Evolutionary conservation across 2,329 filamentous ascomycete genomes (phyloP).

Genomic region (Aspergillus uvarum): DNA sequence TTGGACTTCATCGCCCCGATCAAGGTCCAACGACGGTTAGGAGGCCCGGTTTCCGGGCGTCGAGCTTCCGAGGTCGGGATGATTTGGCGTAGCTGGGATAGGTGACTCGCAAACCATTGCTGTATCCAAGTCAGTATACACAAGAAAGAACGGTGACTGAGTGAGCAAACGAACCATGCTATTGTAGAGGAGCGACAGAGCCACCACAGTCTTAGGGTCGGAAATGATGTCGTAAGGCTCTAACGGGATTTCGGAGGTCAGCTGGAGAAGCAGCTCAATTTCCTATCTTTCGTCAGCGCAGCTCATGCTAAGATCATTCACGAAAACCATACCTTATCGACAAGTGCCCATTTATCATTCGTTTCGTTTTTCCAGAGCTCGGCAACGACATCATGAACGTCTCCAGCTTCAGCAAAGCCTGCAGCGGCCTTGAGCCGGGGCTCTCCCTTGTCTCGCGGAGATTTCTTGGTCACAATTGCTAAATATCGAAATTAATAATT

Average conservation of each 20-base stretch:
- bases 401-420: slow-evolving; percentile 64
- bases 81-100: slow-evolving; percentile 77
- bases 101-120: slow-evolving; percentile 88
- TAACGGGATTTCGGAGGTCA: slow-evolving; percentile 60
- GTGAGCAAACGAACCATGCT: slow-evolving; percentile 64
- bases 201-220: slow-evolving; percentile 81
- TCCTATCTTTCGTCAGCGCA: slow-evolving; percentile 43
- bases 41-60: slow-evolving; percentile 46
- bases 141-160: background rate
- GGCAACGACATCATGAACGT: slow-evolving; percentile 69
- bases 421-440: slow-evolving; percentile 72
- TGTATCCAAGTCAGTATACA: slow-evolving; percentile 23
- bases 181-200: slow-evolving; percentile 85
- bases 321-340: slow-evolving; percentile 55
- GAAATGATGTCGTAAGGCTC: slow-evolving; percentile 81
- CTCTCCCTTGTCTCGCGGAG: slow-evolving; percentile 49
- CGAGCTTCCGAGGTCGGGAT: slow-evolving; percentile 64
- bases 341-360: slow-evolving; percentile 55
- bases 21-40: slow-evolving; percentile 79
- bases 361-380: slow-evolving; percentile 60
- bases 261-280: slow-evolving; percentile 53
- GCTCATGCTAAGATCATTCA: background rate
- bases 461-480: slow-evolving; percentile 64
- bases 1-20: slow-evolving; percentile 61
- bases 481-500: slow-evolving; percentile 7